phyloP scores from a whole-genome alignment of 768 basidiomycete species.

The Suillus clintonianus region DNA sequence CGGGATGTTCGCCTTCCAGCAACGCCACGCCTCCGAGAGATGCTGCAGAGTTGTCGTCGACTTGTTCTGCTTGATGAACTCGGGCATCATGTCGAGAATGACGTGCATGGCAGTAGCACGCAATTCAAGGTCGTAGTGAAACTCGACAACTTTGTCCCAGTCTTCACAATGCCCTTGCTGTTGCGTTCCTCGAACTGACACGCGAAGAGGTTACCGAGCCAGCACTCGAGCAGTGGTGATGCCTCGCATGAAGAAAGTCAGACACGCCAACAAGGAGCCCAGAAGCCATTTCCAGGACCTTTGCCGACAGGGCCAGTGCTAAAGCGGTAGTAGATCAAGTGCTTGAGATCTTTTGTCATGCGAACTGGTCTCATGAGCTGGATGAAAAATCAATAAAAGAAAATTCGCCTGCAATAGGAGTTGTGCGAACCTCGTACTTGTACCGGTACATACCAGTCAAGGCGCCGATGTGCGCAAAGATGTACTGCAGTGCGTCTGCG shows the following conservation, averaged over 20 bases:
- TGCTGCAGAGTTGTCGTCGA: constrained; percentile 99
- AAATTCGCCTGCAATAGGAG: not conserved
- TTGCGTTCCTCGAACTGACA: constrained; percentile 99
- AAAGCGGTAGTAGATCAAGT: constrained; percentile 97
- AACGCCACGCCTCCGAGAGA: constrained; percentile 97
- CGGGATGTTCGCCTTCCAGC: constrained; percentile 97
- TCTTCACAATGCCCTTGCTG: constrained; percentile 94
- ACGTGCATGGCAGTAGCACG: constrained; percentile 99
- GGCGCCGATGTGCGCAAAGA: constrained; percentile 96
- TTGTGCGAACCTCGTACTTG: constrained; percentile 85
- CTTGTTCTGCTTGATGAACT: constrained; percentile 99
- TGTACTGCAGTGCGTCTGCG: too few species aligned
- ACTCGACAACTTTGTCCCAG: constrained; percentile 98
- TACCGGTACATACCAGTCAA: constrained; percentile 99
- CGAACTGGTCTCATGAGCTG: constrained; percentile 98
- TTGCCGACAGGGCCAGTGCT: too few species aligned
- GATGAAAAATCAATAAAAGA: constrained; percentile 8
- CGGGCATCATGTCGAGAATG: constrained; percentile 99
- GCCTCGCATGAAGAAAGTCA: constrained; percentile 99
- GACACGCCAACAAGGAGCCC: constrained; percentile 99
- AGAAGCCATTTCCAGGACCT: constrained; percentile 97
- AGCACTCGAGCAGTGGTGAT: constrained; percentile 94
- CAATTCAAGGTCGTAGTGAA: constrained; percentile 96
- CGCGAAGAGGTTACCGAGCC: constrained; percentile 96
- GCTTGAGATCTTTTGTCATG: constrained; percentile 99